A percentile compares a stretch with the other conserved stretches of the same genome.
These are phyloP conservation scores for Candida sp. DNA, from an alignment of 1,139 yeast species.

Conservation along the genomic window DNA sequence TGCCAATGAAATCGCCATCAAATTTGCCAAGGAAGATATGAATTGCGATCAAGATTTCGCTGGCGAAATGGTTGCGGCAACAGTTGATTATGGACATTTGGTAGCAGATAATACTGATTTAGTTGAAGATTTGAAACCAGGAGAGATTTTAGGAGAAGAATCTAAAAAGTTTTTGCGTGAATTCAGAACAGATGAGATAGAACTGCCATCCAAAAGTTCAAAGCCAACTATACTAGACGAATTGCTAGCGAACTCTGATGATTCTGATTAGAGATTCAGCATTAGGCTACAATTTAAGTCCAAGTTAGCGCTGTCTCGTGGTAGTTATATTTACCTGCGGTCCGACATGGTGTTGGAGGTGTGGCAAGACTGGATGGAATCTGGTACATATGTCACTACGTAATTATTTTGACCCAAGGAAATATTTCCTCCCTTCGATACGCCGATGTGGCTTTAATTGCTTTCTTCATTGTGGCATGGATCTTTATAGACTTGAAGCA, in stretches of 20 bases:
- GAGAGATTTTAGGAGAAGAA: slow-evolving; percentile 13
- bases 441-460: too few relatives aligned
- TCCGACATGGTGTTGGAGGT: too few relatives aligned
- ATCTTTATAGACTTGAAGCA: too few relatives aligned
- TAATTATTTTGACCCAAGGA: too few relatives aligned
- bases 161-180: slow-evolving; percentile 11
- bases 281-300: background rate
- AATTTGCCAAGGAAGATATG: slow-evolving; percentile 49
- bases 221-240: slow-evolving; percentile 1
- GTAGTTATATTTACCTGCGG: background rate
- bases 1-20: slow-evolving; percentile 59
- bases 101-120: slow-evolving; percentile 40
- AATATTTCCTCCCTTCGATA: too few relatives aligned
- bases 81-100: slow-evolving; percentile 54
- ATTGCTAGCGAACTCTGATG: slow-evolving; percentile 2
- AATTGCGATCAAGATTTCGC: slow-evolving; percentile 36
- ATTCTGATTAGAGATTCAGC: background rate
- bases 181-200: background rate
- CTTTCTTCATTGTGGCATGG: too few relatives aligned
- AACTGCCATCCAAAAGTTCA: background rate
- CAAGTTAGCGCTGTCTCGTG: background rate
- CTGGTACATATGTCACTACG: too few relatives aligned
- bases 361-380: too few relatives aligned
- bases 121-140: slow-evolving; percentile 23
- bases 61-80: slow-evolving; percentile 39